Evolutionary conservation across 1,284 basidiomycete species (phyloP).

Genomic region (Moesziomyces aphidis): DNA sequence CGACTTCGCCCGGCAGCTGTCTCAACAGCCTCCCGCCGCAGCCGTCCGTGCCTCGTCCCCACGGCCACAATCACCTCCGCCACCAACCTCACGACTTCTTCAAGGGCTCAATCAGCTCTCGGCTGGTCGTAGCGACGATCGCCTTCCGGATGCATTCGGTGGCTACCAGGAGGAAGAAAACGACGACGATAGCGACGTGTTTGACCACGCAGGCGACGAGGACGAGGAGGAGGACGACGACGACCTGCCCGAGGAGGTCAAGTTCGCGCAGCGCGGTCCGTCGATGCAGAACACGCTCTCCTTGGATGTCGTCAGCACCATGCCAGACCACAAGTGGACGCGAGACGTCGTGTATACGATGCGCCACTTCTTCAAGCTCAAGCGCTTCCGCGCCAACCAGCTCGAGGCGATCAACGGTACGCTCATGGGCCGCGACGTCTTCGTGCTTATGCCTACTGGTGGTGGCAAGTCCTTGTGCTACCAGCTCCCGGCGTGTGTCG

Average conservation of each 20-base stretch:
- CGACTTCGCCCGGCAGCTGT: too few relatives aligned
- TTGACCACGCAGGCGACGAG: neutral
- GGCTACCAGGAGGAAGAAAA: neutral
- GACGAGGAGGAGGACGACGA: conserved; percentile 17
- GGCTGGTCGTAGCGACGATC: neutral
- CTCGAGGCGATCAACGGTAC: conserved; percentile 86
- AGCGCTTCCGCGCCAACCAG: conserved; percentile 83
- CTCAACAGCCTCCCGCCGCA: too few relatives aligned
- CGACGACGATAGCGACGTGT: conserved; percentile 17
- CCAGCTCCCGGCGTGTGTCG: conserved; percentile 83
- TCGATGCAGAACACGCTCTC: conserved; percentile 25
- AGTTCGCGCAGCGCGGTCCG: conserved; percentile 25
- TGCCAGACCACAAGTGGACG: conserved; percentile 70
- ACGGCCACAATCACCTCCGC: neutral
- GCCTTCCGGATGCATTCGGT: conserved; percentile 4
- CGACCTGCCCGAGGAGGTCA: conserved; percentile 18
- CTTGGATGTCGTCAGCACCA: neutral
- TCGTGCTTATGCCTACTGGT: conserved; percentile 96
- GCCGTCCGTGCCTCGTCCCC: too few relatives aligned
- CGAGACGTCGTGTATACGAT: conserved; percentile 77
- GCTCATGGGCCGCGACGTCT: conserved; percentile 84
- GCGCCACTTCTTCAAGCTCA: conserved; percentile 76
- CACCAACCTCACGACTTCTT: neutral
- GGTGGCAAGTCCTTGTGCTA: conserved; percentile 83
- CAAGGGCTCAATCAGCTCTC: neutral